Base-by-base conservation (phyloP, 805 yeast genomes). In the Diddensiella caesifluorescens region DNA sequence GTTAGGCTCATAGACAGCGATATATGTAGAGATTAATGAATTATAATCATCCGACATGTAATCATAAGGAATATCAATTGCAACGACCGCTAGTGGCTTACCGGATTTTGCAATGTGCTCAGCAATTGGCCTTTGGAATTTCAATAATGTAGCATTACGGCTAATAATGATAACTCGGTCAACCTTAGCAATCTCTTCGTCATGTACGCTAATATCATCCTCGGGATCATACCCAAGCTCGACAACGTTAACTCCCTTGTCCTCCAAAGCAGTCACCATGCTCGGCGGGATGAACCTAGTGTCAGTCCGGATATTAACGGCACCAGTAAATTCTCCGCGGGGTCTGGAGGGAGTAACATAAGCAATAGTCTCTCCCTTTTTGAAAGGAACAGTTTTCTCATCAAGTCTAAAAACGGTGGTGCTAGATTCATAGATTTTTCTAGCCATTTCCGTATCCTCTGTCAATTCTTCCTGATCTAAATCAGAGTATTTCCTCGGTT, bases 61-160 rank as follows among this genome's bases (percentile, higher is more conserved):
- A 53, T 77, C 82, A 51, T 73, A 75, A 2, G 83, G 82, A 4
- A 77, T 70, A 46, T 73, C 69, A 0, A 78, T 73, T 12, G 80
- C 77, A 12, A 75, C 64, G 4, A 75, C 67, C 9, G 76, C 64
- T 53, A 76, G 57, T 6, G 79, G 80, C 51, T 74, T 75, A 19
- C 44, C 44, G 25, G 75, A 57, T 12, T 70, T 65, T 1, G 75
- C 63, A 3, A 76, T 68, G 45, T 74, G 76, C 48, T 75, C 73
- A 16, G 75, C 77, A n/a, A 76, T 67, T 5, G 76, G 75, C 22
- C 73, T 70, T 57, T 76, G 81, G 52, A 71, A 74, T 68, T 73
- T 67, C 52, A 75, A 73, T 45, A 77, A 57, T 12, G 71, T 60
- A 4, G 79, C 77, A 48, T 74, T 79, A 5, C 78, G 73, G 5